Base-by-base conservation (phyloP, 345 rosid species). In the Salix udensis region DNA sequence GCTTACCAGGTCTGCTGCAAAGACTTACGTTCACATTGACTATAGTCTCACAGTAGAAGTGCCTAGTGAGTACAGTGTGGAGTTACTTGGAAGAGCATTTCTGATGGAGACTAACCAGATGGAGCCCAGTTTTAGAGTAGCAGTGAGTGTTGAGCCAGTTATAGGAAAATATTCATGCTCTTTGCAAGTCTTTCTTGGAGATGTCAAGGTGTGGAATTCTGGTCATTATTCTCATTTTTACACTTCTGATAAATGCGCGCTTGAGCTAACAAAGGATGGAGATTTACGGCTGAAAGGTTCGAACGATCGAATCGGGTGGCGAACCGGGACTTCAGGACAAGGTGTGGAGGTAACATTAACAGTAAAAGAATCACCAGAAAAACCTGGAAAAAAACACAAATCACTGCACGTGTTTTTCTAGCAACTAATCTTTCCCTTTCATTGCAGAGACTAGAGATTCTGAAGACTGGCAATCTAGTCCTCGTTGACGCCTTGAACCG, bases 171-270 rank as follows among this genome's bases (percentile, higher is more conserved):
- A 88, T 70, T 77, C 91, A 7, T 95, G 98, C 65, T 90, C 93
- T 9, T 73, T 92, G 65, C 84, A 95, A 78, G 83, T 95, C 24
- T 88, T 92, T 70, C 85, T 92, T 2, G 97, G 97, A 58, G 93
- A 89, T 82, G 91, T 89, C 46, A 89, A 77, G 89, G 98, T 91
- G 46, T 94, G 98, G 98, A 91, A 78, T 74, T 95, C 97, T 37
- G 97, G 97, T 0, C 98, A 95, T 81, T 90, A 89, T 84, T 87
- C 88, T 15, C 81, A 74, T 40, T 88, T 91, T 78, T 87, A 80
- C 75, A 83, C 82, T 23, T 67, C 81, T 28, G 93, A 82, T 28
- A 78, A 77, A 68, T 95, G 98, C 64, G 83, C 88, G 28, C 81
- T 92, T 18, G 88, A 91, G 82, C 88, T 95, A 19, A 82, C 92